These are phyloP conservation scores for Helenozyma baotianmanensis DNA, from an alignment of 805 yeast genomes.

Conservation along the genomic window DNA sequence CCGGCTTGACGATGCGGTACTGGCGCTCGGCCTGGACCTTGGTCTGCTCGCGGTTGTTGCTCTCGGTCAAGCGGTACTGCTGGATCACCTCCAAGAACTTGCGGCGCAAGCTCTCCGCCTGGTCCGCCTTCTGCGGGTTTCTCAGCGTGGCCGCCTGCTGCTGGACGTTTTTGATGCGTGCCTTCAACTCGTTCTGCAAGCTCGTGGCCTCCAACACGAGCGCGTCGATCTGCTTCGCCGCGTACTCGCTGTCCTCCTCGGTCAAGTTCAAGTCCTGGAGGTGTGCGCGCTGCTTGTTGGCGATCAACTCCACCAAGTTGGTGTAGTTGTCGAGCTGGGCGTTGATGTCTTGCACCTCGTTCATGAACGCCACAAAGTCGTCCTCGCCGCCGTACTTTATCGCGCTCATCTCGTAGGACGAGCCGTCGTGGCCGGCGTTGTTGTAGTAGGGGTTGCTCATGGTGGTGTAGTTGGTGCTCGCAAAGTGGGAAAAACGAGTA, in stretches of 20 bases:
- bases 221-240: slow-evolving; percentile 72
- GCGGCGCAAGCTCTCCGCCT: slow-evolving; percentile 83
- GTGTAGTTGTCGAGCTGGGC: slow-evolving; percentile 66
- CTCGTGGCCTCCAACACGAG: slow-evolving; percentile 74
- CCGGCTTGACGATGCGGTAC: slow-evolving; percentile 83
- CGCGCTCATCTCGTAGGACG: slow-evolving; percentile 13
- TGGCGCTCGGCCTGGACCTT: slow-evolving; percentile 89
- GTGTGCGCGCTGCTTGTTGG: slow-evolving; percentile 64
- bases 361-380: slow-evolving; percentile 64
- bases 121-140: slow-evolving; percentile 80
- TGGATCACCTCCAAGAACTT: slow-evolving; percentile 83
- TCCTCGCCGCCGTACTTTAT: slow-evolving; percentile 32
- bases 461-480: background rate
- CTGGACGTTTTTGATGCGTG: slow-evolving; percentile 73
- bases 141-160: slow-evolving; percentile 50
- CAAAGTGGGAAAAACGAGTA: no score
- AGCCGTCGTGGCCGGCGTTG: slow-evolving; percentile 4
- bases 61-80: slow-evolving; percentile 81
- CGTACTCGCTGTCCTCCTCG: slow-evolving; percentile 50
- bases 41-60: slow-evolving; percentile 77
- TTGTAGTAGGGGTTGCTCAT: slow-evolving; percentile 36
- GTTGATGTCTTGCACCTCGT: slow-evolving; percentile 57
- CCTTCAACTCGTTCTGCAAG: slow-evolving; percentile 69
- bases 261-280: slow-evolving; percentile 70
- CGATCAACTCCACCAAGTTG: slow-evolving; percentile 63